These are phyloP conservation scores for Musa troglodytarum DNA, from an alignment of 176 grass and related monocot species.

Conservation along the genomic window DNA sequence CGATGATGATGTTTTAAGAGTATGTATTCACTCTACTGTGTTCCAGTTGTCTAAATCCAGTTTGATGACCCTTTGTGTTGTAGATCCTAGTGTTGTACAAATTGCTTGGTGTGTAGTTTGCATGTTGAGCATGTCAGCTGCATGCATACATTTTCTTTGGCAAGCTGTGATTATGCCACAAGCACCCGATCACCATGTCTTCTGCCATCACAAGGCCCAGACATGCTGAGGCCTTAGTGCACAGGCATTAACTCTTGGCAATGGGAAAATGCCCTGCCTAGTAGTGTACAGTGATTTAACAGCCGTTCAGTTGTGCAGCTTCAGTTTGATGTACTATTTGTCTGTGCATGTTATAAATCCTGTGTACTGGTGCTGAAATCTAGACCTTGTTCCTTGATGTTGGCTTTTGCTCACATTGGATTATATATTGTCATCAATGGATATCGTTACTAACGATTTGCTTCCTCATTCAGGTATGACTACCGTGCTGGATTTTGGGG, in stretches of 20 bases:
- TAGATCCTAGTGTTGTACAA: too few relatives aligned
- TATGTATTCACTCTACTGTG: too few relatives aligned
- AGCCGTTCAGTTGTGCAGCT: background rate
- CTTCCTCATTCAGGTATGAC: constrained; percentile 68
- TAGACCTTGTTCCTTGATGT: background rate
- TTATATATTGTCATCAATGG: background rate
- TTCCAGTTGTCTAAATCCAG: too few relatives aligned
- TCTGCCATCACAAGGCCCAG: background rate
- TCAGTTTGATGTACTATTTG: background rate
- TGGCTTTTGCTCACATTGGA: background rate
- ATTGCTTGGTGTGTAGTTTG: too few relatives aligned
- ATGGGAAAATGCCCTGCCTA: background rate
- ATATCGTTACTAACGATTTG: background rate
- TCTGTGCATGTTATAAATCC: background rate
- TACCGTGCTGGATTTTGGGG: constrained; percentile 95
- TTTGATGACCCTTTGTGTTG: too few relatives aligned
- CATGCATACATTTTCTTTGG: too few relatives aligned
- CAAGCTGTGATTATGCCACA: background rate
- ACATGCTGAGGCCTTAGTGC: background rate
- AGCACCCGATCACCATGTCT: background rate
- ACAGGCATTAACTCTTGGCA: background rate
- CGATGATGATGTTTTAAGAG: too few relatives aligned
- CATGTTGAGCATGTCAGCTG: too few relatives aligned
- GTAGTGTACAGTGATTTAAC: background rate
- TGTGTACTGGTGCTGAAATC: background rate